Percentiles rank a stretch among this genome's conserved stretches.
Evolutionary conservation across 1,284 basidiomycete species (phyloP).

Genomic region (Neolentinus lepideus): DNA sequence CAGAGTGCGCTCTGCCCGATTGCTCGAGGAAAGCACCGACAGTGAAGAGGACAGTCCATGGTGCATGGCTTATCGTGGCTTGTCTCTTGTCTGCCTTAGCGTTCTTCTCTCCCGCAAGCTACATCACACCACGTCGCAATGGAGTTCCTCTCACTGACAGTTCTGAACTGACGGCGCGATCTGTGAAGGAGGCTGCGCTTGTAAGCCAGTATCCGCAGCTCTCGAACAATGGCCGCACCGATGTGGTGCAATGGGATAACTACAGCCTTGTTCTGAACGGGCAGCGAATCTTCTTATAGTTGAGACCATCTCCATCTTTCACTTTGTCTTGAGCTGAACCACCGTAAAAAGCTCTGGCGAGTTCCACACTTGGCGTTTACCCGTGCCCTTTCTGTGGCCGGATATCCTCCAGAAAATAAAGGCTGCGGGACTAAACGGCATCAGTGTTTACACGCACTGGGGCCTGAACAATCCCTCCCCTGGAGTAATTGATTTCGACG

Average conservation of each 20-base stretch:
- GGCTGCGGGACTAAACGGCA: conserved; percentile 73
- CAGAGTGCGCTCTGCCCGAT: not conserved
- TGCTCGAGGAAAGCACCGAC: not conserved
- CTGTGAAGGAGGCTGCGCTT: not conserved
- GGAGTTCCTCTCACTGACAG: not conserved
- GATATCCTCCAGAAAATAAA: conserved; percentile 80
- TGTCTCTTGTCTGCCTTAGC: not conserved
- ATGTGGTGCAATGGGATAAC: conserved; percentile 49
- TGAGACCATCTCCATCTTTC: conserved; percentile 14
- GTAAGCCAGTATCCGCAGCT: not conserved
- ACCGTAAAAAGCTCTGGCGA: conserved; percentile 49
- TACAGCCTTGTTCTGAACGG: conserved; percentile 49
- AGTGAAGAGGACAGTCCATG: not conserved
- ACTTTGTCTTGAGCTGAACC: conserved; percentile 4
- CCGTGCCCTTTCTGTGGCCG: conserved; percentile 73
- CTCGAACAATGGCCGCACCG: conserved; percentile 17
- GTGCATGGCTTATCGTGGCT: not conserved
- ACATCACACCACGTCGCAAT: not conserved
- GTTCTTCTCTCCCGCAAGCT: not conserved
- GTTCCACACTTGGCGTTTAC: conserved; percentile 79
- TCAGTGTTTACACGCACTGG: conserved; percentile 73
- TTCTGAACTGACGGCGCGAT: not conserved
- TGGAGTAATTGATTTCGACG: conserved; percentile 60
- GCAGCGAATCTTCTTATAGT: conserved; percentile 48
- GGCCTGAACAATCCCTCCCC: conserved; percentile 67